Conservation (phyloP, 2,329 filamentous ascomycete species). For the Stemphylium vesicarium region DNA sequence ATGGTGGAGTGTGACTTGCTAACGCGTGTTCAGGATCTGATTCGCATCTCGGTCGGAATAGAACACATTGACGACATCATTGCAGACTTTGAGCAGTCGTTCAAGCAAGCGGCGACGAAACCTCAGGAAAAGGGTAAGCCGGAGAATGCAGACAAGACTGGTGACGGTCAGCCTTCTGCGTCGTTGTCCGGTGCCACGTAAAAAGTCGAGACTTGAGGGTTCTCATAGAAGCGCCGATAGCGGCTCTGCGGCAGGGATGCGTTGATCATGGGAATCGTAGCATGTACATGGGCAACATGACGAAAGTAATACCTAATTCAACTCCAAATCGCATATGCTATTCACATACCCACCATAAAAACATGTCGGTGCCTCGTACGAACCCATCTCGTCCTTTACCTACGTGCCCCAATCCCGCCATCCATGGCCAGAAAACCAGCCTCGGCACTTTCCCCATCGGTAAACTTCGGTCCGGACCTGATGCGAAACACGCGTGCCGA, state of each 20-base stretch:
- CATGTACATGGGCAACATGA: neutral
- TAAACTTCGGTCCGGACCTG: neutral
- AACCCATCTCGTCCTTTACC: neutral
- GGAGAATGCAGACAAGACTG: constrained; percentile 42
- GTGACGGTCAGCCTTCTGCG: constrained; percentile 30
- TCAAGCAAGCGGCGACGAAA: constrained; percentile 64
- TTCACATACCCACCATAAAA: too few species aligned
- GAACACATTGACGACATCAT: constrained; percentile 99
- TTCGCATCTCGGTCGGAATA: constrained; percentile 92
- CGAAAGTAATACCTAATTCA: neutral
- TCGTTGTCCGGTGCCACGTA: constrained; percentile 42
- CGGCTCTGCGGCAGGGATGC: neutral
- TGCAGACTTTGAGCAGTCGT: constrained; percentile 91
- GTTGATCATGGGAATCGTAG: neutral
- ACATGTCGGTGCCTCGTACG: neutral
- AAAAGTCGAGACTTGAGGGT: neutral
- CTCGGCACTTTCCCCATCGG: constrained; percentile 7
- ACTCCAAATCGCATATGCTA: too few species aligned
- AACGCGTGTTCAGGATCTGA: constrained; percentile 68
- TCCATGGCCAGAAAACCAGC: neutral
- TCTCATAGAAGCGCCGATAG: too few species aligned
- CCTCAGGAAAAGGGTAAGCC: constrained; percentile 45
- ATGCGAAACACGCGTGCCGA: neutral
- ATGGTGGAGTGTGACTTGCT: neutral
- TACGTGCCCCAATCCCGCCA: neutral